phyloP scores from a whole-genome alignment of 805 yeast genomes.

The Kodamaea laetipori region DNA sequence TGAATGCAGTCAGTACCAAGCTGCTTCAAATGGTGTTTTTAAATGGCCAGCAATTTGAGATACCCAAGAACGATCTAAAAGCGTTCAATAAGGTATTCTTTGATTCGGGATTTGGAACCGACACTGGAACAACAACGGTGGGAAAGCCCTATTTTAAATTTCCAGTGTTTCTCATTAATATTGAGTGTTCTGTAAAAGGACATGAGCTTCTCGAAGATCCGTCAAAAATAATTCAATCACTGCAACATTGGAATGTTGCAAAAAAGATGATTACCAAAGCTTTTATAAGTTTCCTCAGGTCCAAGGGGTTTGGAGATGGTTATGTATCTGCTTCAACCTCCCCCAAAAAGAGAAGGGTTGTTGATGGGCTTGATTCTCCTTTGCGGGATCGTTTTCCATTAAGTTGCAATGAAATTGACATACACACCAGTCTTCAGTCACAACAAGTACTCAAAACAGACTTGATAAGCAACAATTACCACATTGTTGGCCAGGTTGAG shows the following conservation, averaged over 20 bases:
- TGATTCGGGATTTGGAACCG: slow-evolving; percentile 21
- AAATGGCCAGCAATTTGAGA: slow-evolving; percentile 39
- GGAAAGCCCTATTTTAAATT: slow-evolving; percentile 15
- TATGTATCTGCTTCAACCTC: neutral
- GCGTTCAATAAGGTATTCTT: slow-evolving; percentile 27
- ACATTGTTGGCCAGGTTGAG: slow-evolving; percentile 60
- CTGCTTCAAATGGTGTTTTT: slow-evolving; percentile 48
- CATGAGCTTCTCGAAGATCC: slow-evolving; percentile 47
- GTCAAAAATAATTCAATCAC: slow-evolving; percentile 24
- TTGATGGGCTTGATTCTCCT: no score
- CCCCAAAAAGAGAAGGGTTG: no score
- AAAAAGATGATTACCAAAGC: slow-evolving; percentile 33
- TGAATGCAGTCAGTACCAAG: slow-evolving; percentile 33
- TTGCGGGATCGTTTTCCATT: no score
- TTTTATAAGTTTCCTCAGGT: slow-evolving; percentile 19
- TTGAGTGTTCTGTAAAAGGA: slow-evolving; percentile 25
- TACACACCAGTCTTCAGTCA: no score
- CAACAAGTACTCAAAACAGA: neutral
- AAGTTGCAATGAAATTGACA: neutral
- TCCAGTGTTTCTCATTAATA: slow-evolving; percentile 42
- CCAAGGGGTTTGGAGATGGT: slow-evolving; percentile 4
- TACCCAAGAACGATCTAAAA: slow-evolving; percentile 15
- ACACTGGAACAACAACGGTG: neutral
- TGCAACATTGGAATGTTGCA: slow-evolving; percentile 27
- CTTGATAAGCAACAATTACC: slow-evolving; percentile 6